Percentiles rank a stretch among this genome's conserved stretches.
Evolutionary conservation across 2,329 filamentous ascomycete genomes (phyloP).

Genomic region (Penicillium expansum): DNA sequence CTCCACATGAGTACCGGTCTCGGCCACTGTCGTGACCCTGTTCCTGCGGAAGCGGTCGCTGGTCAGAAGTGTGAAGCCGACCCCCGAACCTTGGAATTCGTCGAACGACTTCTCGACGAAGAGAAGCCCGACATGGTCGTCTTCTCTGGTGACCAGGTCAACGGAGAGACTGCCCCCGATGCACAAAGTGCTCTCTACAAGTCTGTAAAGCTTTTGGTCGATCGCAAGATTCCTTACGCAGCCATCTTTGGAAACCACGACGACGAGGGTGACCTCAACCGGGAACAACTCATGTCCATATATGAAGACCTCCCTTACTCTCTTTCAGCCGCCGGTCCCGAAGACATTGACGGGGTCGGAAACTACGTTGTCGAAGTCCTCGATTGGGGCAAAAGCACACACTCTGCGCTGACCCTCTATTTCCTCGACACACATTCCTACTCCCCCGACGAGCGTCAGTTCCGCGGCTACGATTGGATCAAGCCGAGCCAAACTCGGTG

Average conservation of each 20-base stretch:
- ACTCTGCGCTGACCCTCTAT: conserved; percentile 92
- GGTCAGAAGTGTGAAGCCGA: conserved; percentile 82
- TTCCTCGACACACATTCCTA: conserved; percentile 91
- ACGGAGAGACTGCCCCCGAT: conserved; percentile 88
- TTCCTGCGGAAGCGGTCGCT: conserved; percentile 68
- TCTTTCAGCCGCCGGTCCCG: conserved; percentile 77
- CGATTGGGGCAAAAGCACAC: conserved; percentile 71
- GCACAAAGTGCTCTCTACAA: conserved; percentile 93
- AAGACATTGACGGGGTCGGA: conserved; percentile 81
- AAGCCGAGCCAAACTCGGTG: conserved; percentile 92
- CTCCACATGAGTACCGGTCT: conserved; percentile 88
- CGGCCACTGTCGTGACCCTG: conserved; percentile 79
- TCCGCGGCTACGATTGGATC: conserved; percentile 94
- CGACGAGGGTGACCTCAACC: conserved; percentile 78
- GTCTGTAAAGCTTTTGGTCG: conserved; percentile 76
- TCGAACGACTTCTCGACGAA: conserved; percentile 77
- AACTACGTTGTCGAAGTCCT: conserved; percentile 94
- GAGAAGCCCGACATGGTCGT: conserved; percentile 93
- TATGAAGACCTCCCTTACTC: conserved; percentile 87
- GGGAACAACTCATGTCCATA: conserved; percentile 77
- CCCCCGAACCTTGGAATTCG: conserved; percentile 84
- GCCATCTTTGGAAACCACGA: conserved; percentile 98
- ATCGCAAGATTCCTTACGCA: conserved; percentile 86
- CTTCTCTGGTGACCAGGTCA: conserved; percentile 90
- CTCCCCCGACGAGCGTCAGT: conserved; percentile 82